Evolutionary conservation across 2,329 filamentous ascomycete genomes (phyloP).

Genomic region (Arthrobotrys sinensis): DNA sequence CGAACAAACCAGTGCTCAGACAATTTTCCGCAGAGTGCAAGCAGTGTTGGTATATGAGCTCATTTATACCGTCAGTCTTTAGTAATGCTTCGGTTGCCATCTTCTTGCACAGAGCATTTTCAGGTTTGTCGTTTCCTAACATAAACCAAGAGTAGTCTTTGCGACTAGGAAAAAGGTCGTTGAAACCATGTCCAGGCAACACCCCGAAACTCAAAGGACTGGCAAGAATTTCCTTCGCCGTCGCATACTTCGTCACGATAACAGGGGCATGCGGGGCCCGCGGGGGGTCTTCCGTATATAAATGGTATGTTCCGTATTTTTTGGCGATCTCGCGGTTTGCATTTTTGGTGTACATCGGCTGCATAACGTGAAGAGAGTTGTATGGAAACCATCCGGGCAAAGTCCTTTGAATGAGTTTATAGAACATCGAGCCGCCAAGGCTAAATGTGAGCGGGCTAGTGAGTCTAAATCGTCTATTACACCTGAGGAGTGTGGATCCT

Average conservation of each 20-base stretch:
- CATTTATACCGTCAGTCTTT: background rate
- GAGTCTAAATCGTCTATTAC: background rate
- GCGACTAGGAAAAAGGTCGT: background rate
- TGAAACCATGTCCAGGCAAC: background rate
- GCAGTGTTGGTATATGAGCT: background rate
- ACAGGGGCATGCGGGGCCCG: background rate
- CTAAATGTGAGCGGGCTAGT: background rate
- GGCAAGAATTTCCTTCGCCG: background rate
- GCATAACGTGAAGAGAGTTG: constrained; percentile 64
- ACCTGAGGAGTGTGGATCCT: background rate
- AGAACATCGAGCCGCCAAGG: constrained; percentile 62
- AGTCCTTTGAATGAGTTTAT: constrained; percentile 63
- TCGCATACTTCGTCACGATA: background rate
- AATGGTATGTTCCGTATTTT: constrained; percentile 26
- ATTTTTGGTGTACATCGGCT: constrained; percentile 64
- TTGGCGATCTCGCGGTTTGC: constrained; percentile 62
- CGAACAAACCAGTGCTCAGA: background rate
- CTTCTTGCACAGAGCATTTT: background rate
- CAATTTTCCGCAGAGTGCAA: background rate
- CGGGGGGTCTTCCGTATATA: background rate
- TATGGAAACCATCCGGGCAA: constrained; percentile 63
- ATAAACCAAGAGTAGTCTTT: constrained; percentile 9
- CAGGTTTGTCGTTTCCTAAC: background rate
- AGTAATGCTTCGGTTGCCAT: background rate
- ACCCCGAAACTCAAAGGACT: background rate